Conservation (phyloP, 2,329 filamentous ascomycete species). For the Aureobasidium sp. region DNA sequence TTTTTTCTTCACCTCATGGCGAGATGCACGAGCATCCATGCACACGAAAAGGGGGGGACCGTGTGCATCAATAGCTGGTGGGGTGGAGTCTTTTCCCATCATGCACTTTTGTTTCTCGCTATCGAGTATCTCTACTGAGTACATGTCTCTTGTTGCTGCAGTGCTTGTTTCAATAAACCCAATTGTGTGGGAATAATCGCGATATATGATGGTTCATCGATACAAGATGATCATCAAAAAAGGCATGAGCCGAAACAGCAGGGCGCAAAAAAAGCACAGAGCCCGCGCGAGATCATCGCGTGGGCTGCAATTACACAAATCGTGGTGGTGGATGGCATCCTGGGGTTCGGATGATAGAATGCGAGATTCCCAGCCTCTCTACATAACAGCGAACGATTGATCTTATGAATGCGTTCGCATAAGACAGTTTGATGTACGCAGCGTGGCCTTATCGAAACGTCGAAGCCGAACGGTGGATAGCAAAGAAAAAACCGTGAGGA, state of each 20-base stretch:
- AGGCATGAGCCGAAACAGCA: neutral
- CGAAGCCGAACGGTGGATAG: slow-evolving; percentile 3
- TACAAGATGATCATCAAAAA: neutral
- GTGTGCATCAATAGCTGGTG: neutral
- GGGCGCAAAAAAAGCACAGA: slow-evolving; percentile 6
- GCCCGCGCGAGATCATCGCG: slow-evolving; percentile 1
- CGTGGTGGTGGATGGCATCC: neutral
- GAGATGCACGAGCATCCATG: slow-evolving; percentile 12
- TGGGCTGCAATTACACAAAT: neutral
- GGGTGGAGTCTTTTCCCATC: neutral
- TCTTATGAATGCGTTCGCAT: neutral
- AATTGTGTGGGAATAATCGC: slow-evolving; percentile 8
- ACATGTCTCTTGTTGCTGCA: neutral
- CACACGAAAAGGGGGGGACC: neutral
- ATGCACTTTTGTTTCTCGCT: neutral
- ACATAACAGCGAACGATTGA: neutral
- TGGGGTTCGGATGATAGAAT: neutral
- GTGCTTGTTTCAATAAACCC: slow-evolving; percentile 7
- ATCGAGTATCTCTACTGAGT: neutral
- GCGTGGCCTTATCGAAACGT: neutral
- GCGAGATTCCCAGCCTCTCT: neutral
- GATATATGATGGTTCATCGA: neutral
- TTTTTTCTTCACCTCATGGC: neutral
- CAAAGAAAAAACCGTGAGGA: neutral
- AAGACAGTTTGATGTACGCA: neutral